Conservation (phyloP, 768 basidiomycete species). For the Leucosporidium creatinivorum region DNA sequence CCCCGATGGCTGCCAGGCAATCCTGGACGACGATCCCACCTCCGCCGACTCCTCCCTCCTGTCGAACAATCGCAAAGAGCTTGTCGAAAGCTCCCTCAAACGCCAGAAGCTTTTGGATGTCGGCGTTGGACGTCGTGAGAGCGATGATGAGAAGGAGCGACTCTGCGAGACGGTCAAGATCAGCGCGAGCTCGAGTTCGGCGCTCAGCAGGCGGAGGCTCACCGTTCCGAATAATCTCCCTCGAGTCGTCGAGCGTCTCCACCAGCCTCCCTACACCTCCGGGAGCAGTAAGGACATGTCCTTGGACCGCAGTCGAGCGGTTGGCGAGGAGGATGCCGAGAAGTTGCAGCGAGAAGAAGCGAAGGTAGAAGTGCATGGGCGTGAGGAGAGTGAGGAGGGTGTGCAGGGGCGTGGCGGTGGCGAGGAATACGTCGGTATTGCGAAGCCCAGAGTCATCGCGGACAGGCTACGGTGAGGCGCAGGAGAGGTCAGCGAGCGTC, state of each 20-base stretch:
- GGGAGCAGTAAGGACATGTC: slow-evolving; percentile 79
- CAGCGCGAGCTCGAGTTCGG: neutral
- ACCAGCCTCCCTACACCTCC: slow-evolving; percentile 61
- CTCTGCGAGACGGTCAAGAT: slow-evolving; percentile 49
- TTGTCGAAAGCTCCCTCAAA: slow-evolving; percentile 97
- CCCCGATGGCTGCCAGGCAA: slow-evolving; percentile 75
- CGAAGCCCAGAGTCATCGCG: slow-evolving; percentile 52
- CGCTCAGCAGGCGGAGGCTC: slow-evolving; percentile 35
- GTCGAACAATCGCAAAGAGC: slow-evolving; percentile 75
- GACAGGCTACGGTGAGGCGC: slow-evolving; percentile 12
- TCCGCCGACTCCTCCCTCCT: slow-evolving; percentile 77
- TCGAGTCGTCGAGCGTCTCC: slow-evolving; percentile 68
- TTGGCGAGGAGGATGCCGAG: slow-evolving; percentile 73
- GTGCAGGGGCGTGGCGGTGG: slow-evolving; percentile 63
- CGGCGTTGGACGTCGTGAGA: slow-evolving; percentile 70
- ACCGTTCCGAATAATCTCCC: slow-evolving; percentile 87
- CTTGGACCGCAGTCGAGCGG: slow-evolving; percentile 70
- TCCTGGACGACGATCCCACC: slow-evolving; percentile 79
- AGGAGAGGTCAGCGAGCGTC: neutral
- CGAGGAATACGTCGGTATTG: slow-evolving; percentile 73
- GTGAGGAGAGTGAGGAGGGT: slow-evolving; percentile 67
- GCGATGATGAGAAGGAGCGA: slow-evolving; percentile 72
- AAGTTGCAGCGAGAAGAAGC: slow-evolving; percentile 75
- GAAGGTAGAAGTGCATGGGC: slow-evolving; percentile 71
- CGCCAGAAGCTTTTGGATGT: slow-evolving; percentile 92